Base-by-base conservation (phyloP, 768 basidiomycete species). In the Kwoniella europaea region DNA sequence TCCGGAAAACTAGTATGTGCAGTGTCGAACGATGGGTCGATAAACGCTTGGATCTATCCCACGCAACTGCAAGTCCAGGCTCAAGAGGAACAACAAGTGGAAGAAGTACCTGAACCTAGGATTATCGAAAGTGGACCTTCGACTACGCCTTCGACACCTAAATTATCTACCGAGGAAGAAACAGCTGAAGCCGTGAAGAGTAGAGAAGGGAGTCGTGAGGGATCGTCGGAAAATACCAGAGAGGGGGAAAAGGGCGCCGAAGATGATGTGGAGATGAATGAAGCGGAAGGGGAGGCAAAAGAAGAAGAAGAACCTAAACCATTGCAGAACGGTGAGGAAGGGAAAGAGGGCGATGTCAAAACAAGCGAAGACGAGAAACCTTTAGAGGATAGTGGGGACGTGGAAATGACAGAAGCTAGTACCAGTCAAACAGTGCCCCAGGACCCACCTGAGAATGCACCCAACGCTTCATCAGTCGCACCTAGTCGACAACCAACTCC, bases 21-120 rank as follows among this genome's bases (percentile, higher is more conserved):
- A 12, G 79, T 80, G 10, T 78, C 77, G 1, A 80, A 80, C 59
- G 79, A 80, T 54, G 79, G 79, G 2, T 74, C 73, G 2, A 61
- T 77, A 20, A 75, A 74, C 35, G 75, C 77, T 41, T 80, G 79
- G 79, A 22, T 66, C 12, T 80, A 78, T 55, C 78, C 78, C 18
- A 27, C 41, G 10, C n/a, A 43, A 44, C 24, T 63, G 16, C 57
- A 59, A 41, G 24, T 56, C 7, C 55, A 53, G 46, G 18, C 18
- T 22, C 53, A 62, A 44, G 22, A 29, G n/a, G 50, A 61, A 29
- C 22, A 64, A 59, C 57, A 22, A 71, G n/a, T 20, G n/a, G 65
- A 63, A 67, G 52, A 15, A 52, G n/a, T 43, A 16, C 57, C 50
- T 10, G 54, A 63, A 46, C 41, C 35, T 7, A 15, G 9, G 41